Percentiles rank a stretch among this genome's conserved stretches.
These are phyloP conservation scores for Auriscalpium microsporum DNA, from an alignment of 768 basidiomycete species.

Conservation along the genomic window DNA sequence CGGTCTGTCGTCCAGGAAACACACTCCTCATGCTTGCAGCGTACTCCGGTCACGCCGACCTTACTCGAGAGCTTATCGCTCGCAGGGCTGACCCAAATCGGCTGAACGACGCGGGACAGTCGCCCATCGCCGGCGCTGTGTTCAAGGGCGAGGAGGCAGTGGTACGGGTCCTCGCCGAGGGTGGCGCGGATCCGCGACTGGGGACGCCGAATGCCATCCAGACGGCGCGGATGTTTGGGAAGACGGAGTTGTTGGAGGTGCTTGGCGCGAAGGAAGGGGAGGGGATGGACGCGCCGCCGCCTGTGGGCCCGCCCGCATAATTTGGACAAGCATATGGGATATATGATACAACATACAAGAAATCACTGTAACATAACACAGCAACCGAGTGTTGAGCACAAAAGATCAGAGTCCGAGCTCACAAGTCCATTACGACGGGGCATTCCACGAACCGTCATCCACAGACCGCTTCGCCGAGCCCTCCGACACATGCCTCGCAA, in stretches of 20 bases:
- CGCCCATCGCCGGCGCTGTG: slow-evolving; percentile 67
- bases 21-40: slow-evolving; percentile 74
- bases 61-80: slow-evolving; percentile 43
- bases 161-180: slow-evolving; percentile 42
- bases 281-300: slow-evolving; percentile 21
- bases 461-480: no score
- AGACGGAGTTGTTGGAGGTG: slow-evolving; percentile 43
- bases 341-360: not conserved
- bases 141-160: slow-evolving; percentile 66
- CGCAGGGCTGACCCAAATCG: slow-evolving; percentile 59
- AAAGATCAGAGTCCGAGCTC: not conserved
- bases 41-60: slow-evolving; percentile 55
- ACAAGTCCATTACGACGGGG: not conserved
- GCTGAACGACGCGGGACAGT: slow-evolving; percentile 64
- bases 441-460: not conserved
- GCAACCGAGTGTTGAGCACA: not conserved
- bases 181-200: slow-evolving; percentile 51
- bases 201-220: slow-evolving; percentile 66
- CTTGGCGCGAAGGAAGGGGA: slow-evolving; percentile 57
- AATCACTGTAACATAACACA: not conserved
- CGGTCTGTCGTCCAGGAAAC: slow-evolving; percentile 40
- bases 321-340: not conserved
- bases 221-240: slow-evolving; percentile 59
- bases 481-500: not conserved
- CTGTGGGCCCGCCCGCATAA: not conserved